Base-by-base conservation (phyloP, 164 flowering plant genomes). In the Sedum album region DNA sequence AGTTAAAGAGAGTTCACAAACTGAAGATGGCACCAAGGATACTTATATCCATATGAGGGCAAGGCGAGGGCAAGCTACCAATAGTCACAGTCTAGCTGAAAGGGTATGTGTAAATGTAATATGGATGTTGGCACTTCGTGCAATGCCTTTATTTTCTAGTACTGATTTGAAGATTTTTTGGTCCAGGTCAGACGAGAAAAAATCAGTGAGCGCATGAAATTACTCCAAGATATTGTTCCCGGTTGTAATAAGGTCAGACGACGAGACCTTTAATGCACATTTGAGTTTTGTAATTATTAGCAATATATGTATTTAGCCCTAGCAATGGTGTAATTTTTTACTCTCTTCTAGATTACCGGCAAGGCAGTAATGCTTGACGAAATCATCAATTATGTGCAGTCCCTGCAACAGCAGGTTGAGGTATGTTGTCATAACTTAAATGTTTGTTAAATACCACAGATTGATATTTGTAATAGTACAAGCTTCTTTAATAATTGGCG, bases 301-400 rank as follows among this genome's bases (percentile, higher is more conserved):
- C n/a, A n/a, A n/a, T n/a, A n/a, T n/a, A n/a, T n/a, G n/a, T n/a
- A n/a, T n/a, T n/a, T n/a, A n/a, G n/a, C n/a, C n/a, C n/a, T n/a
- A n/a, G n/a, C n/a, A n/a, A n/a, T n/a, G n/a, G n/a, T n/a, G n/a
- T n/a, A n/a, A n/a, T n/a, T n/a, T n/a, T n/a, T n/a, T n/a, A n/a
- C n/a, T n/a, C 17, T 13, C 33, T 57, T 71, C 4, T 66, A 92
- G 98, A 85, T 93, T 53, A 93, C 96, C 67, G 98, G 98, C 41
- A 93, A 91, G 76, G 98, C 98, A 0, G 88, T 89, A 49, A 93
- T 93, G 98, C 94, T 93, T 64, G 98, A 93, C 79, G 97, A 94
- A 79, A 94, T 94, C 69, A 94, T 94, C 75, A 94, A 94, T 80
- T 94, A 94, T 77, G 99, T 94, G 70, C 99, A 91, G 68, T 91